phyloP scores from a whole-genome alignment of 2,329 filamentous ascomycete genomes.

The Colletotrichum sp. region DNA sequence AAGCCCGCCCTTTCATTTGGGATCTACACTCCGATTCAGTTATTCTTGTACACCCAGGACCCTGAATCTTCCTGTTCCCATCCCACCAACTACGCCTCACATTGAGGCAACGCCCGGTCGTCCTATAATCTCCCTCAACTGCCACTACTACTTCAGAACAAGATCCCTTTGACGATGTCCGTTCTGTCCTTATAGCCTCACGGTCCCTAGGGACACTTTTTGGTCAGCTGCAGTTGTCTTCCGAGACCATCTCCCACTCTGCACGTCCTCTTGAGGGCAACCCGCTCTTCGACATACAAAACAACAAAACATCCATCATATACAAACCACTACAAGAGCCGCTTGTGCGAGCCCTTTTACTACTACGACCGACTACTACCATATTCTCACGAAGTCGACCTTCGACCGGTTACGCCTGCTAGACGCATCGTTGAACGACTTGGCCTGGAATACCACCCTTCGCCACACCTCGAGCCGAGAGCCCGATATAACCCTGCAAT shows the following conservation, averaged over 20 bases:
- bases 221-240: conserved; percentile 14
- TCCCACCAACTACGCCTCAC: conserved; percentile 8
- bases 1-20: conserved; percentile 1
- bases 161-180: conserved; percentile 29
- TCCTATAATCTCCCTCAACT: conserved; percentile 23
- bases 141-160: background rate
- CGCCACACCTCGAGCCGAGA: conserved; percentile 13
- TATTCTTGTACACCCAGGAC: conserved; percentile 20
- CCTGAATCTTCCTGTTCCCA: conserved; percentile 12
- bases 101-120: conserved; percentile 15
- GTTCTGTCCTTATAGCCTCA: conserved; percentile 38
- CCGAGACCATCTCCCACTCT: conserved; percentile 5
- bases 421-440: conserved; percentile 20
- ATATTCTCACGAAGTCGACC: conserved; percentile 7
- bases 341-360: background rate
- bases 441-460: conserved; percentile 6
- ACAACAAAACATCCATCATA: background rate
- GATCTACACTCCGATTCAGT: conserved; percentile 15
- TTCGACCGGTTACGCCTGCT: conserved; percentile 13
- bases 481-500: background rate
- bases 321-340: background rate
- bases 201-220: conserved; percentile 51
- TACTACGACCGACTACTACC: background rate
- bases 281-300: background rate
- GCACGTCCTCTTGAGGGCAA: conserved; percentile 15